Conservation (phyloP, 208 protist species). For the Blechomonas ayalai region DNA sequence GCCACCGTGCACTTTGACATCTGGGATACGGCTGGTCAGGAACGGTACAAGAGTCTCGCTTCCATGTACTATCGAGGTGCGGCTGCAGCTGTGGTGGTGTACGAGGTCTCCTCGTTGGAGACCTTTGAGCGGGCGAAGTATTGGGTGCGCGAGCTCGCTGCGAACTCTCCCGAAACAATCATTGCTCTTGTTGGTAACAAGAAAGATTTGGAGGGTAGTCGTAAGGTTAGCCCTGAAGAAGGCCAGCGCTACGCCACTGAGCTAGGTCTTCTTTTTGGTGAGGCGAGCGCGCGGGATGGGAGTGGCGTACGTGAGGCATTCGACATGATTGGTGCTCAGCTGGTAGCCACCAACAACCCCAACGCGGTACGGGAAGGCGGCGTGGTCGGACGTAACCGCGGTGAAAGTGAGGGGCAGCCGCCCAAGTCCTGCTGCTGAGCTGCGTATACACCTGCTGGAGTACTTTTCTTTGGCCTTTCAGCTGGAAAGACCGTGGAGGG, state of each 20-base stretch:
- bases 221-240: conserved; percentile 48
- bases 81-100: conserved; percentile 91
- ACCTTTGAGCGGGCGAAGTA: conserved; percentile 92
- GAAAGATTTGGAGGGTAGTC: conserved; percentile 75
- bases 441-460: too few species aligned
- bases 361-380: conserved; percentile 65
- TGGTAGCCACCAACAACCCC: conserved; percentile 46
- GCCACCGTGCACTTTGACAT: conserved; percentile 76
- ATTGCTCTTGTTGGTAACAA: conserved; percentile 95
- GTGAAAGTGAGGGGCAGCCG: conserved; percentile 1
- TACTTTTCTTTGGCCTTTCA: too few species aligned
- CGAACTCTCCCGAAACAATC: conserved; percentile 84
- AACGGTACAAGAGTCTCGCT: conserved; percentile 82
- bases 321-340: conserved; percentile 28
- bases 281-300: conserved; percentile 72
- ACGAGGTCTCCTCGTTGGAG: conserved; percentile 93
- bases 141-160: conserved; percentile 95
- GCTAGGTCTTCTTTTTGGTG: conserved; percentile 41
- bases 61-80: conserved; percentile 92
- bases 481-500: too few species aligned
- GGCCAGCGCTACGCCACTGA: conserved; percentile 36
- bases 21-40: conserved; percentile 89
- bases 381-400: conserved; percentile 28
- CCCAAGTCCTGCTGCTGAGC: too few species aligned
- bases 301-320: conserved; percentile 69